These are phyloP conservation scores for Penicillium sp. DNA, from an alignment of 2,329 filamentous ascomycete genomes.

Conservation along the genomic window DNA sequence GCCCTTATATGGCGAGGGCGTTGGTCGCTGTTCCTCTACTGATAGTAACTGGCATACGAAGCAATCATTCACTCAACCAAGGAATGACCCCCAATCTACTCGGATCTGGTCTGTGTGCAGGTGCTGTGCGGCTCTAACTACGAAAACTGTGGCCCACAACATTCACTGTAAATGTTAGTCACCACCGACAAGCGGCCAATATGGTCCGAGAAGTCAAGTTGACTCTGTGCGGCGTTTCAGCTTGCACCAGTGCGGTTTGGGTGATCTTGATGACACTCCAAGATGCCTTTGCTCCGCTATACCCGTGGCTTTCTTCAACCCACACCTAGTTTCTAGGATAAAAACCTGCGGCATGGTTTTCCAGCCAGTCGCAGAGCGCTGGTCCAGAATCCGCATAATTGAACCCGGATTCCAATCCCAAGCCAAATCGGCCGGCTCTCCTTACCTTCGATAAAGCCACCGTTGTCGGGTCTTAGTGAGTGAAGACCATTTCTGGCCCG, in stretches of 20 bases:
- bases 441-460: conserved; percentile 5
- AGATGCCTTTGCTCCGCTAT: not conserved
- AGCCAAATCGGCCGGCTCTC: not conserved
- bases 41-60: conserved; percentile 5
- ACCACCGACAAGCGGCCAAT: not conserved
- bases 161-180: conserved; percentile 8
- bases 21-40: conserved; percentile 8
- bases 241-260: not conserved
- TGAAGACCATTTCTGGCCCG: conserved; percentile 16
- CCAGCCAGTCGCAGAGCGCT: not conserved
- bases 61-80: not conserved
- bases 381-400: not conserved
- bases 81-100: conserved; percentile 15
- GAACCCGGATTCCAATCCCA: not conserved
- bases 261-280: not conserved
- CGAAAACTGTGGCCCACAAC: conserved; percentile 11
- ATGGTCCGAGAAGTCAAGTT: not conserved
- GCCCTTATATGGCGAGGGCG: not conserved
- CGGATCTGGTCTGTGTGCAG: conserved; percentile 6
- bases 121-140: conserved; percentile 24
- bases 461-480: conserved; percentile 9
- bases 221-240: not conserved
- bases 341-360: not conserved
- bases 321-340: not conserved
- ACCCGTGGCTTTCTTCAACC: not conserved